phyloP scores from a whole-genome alignment of 2,329 filamentous ascomycete genomes.

The Seiridium cupressi region DNA sequence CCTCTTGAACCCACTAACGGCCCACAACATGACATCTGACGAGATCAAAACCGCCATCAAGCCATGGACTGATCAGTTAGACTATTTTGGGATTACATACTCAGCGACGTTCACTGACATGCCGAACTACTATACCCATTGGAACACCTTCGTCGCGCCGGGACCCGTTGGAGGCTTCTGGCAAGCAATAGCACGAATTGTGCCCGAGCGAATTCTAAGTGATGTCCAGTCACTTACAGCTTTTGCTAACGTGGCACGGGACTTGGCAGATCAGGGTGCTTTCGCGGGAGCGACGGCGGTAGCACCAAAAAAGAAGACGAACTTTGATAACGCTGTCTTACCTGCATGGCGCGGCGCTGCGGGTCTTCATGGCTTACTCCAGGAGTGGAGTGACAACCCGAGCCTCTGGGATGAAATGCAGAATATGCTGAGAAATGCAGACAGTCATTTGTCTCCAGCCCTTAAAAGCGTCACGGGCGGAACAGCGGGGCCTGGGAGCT shows the following conservation, averaged over 20 bases:
- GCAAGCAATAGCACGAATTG: background rate
- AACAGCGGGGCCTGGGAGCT: background rate
- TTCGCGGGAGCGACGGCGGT: background rate
- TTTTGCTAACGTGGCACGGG: background rate
- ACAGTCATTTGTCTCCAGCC: background rate
- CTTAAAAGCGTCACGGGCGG: background rate
- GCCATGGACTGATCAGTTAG: background rate
- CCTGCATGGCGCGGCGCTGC: background rate
- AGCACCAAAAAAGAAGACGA: background rate
- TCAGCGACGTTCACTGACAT: background rate
- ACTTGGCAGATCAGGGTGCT: background rate
- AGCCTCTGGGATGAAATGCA: background rate
- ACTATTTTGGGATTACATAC: background rate
- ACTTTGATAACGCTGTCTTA: background rate
- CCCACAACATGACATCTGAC: background rate
- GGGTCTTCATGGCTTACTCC: background rate
- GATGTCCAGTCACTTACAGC: background rate
- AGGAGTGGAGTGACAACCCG: background rate
- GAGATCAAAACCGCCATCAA: background rate
- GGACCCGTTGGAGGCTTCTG: background rate
- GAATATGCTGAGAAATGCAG: background rate
- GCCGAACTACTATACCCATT: background rate
- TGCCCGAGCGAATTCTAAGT: background rate
- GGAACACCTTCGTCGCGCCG: background rate
- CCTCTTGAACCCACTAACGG: background rate